Evolutionary conservation across 1,284 basidiomycete species (phyloP), one percentile per base, ranked within the genome.

Genomic region (Phellinidium pouzarii): DNA sequence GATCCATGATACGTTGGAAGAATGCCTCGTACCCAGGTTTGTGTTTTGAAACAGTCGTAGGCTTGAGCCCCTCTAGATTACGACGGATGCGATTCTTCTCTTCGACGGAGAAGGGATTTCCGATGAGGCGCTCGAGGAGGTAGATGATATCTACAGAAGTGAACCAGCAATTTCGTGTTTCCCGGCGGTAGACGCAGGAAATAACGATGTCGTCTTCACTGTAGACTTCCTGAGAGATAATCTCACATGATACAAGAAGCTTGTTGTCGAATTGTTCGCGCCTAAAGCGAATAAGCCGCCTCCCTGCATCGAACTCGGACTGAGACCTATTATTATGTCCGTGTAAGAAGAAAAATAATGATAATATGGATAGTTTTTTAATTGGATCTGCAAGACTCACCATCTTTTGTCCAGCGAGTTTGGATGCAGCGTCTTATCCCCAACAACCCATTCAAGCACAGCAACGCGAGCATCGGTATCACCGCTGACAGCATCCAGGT

Each of bases 141-240:
- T 88, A 91, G 64, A 98, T 95, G 64, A 93, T 84, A 66, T 98
- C 94, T 57, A 97, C 94, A 0, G 92, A 95, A 11, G 94, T 98
- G 59, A 94, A 84, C 67, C 83, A 94, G 71, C 83, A 94, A 22
- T 82, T 74, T 59, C 86, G 81, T 41, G 78, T 80, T 53, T 90
- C 85, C 50, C 86, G 79, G 54, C 90, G 83, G 65, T 87, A 91
- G 66, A 98, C 95, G 74, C 94, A 97, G 0, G 91, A 95, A 54
- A 90, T 79, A 59, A 88, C 83, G 57, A 76, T 77, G 62, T 82
- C 80, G 23, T 63, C 68, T 4, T 71, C 62, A 40, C 67, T 58
- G 60, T 84, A 88, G 11, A 82, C 78, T 27, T 82, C 73, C 54
- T 80, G 81, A 0, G 65, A 61, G 61, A 89, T 77, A 19, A 74